Percentiles rank a stretch among this genome's conserved stretches.
These are phyloP conservation scores for Apiospora saccharicola DNA, from an alignment of 2,329 filamentous ascomycete species.

Conservation along the genomic window DNA sequence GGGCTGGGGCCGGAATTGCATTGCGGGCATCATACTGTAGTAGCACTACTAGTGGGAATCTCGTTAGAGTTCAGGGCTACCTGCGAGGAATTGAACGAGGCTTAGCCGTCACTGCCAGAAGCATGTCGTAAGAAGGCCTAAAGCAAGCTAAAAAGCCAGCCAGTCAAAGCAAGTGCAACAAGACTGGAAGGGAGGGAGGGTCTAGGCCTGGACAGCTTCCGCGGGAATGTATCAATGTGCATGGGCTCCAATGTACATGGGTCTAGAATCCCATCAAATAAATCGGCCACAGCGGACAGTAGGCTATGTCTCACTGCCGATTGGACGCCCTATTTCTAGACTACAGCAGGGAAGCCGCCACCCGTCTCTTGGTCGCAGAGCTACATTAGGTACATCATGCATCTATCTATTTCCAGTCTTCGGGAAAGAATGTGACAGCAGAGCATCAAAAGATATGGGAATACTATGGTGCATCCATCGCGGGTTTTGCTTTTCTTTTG, in stretches of 20 bases:
- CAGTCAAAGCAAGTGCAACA: too few relatives aligned
- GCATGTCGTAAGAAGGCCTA: neutral
- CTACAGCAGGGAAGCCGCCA: neutral
- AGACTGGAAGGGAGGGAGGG: neutral
- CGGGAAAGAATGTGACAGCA: too few relatives aligned
- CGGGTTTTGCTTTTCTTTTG: neutral
- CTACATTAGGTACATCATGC: neutral
- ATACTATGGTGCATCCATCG: too few relatives aligned
- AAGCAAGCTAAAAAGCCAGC: too few relatives aligned
- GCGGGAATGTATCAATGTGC: neutral
- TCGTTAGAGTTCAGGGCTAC: neutral
- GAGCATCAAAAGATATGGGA: too few relatives aligned
- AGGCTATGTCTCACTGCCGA: slow-evolving; percentile 8
- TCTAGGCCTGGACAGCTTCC: neutral
- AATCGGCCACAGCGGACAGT: neutral
- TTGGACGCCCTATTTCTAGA: neutral
- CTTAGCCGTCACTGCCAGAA: neutral
- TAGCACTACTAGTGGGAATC: neutral
- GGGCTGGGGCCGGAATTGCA: neutral
- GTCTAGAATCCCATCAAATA: neutral
- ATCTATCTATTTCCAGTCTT: neutral
- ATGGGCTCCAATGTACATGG: too few relatives aligned
- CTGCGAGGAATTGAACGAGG: neutral
- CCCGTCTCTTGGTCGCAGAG: neutral
- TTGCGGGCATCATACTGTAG: neutral